Percentiles rank a stretch among this genome's conserved stretches.
These are phyloP conservation scores for Tricholoma flavovirens DNA, from an alignment of 768 basidiomycete genomes.

Conservation along the genomic window DNA sequence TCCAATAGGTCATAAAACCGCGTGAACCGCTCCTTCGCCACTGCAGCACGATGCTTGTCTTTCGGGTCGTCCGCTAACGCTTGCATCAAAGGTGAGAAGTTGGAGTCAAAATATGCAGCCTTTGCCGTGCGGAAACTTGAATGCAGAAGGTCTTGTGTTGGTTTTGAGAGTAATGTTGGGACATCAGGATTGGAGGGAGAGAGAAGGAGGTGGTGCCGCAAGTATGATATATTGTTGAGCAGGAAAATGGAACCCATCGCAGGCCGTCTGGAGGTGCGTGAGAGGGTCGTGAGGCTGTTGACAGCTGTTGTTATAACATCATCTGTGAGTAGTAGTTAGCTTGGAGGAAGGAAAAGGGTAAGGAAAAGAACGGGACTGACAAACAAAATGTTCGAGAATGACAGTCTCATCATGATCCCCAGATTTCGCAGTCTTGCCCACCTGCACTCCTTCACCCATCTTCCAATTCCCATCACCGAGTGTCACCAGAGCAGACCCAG, in stretches of 20 bases:
- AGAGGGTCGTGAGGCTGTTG: slow-evolving; percentile 55
- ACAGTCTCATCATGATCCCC: slow-evolving; percentile 51
- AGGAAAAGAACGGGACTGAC: slow-evolving; percentile 35
- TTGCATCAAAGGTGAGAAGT: slow-evolving; percentile 76
- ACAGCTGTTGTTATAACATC: slow-evolving; percentile 70
- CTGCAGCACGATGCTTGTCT: slow-evolving; percentile 49
- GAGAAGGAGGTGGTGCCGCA: slow-evolving; percentile 54
- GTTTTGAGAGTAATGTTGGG: slow-evolving; percentile 49
- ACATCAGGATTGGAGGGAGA: slow-evolving; percentile 35
- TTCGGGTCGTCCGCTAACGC: slow-evolving; percentile 58
- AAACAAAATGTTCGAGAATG: slow-evolving; percentile 70
- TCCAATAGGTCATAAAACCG: slow-evolving; percentile 78
- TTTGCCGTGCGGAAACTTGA: slow-evolving; percentile 77
- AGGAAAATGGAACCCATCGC: slow-evolving; percentile 72
- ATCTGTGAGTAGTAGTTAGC: slow-evolving; percentile 32
- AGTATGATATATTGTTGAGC: slow-evolving; percentile 72
- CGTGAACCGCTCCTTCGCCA: slow-evolving; percentile 78
- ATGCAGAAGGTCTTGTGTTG: slow-evolving; percentile 56
- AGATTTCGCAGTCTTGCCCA: slow-evolving; percentile 42
- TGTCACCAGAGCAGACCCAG: slow-evolving; percentile 55
- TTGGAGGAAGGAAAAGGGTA: neutral
- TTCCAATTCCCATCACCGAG: slow-evolving; percentile 89
- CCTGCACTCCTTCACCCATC: slow-evolving; percentile 79
- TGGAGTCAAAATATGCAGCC: slow-evolving; percentile 78
- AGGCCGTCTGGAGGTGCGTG: slow-evolving; percentile 52